Percentiles rank a stretch among this genome's conserved stretches.
phyloP scores from a whole-genome alignment of 2,329 filamentous ascomycete species.

The Cladophialophora yegresii region DNA sequence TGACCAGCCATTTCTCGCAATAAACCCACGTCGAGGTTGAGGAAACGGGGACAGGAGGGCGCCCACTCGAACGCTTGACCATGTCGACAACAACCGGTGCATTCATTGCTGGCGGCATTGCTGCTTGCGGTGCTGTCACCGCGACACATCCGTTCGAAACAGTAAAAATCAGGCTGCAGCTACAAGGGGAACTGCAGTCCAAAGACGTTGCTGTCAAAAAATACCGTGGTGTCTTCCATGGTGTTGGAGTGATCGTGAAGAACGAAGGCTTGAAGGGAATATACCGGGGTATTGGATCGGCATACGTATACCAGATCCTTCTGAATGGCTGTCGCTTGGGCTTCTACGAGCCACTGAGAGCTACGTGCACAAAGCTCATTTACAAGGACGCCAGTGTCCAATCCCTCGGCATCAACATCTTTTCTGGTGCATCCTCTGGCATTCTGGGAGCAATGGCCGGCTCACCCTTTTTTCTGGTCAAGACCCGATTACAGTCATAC shows the following conservation, averaged over 20 bases:
- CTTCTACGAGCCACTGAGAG: conserved; percentile 94
- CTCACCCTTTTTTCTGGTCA: conserved; percentile 96
- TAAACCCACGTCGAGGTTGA: conserved; percentile 11
- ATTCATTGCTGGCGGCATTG: conserved; percentile 94
- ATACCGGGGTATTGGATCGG: conserved; percentile 84
- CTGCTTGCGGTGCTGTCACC: conserved; percentile 94
- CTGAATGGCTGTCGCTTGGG: conserved; percentile 95
- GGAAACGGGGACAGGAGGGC: not conserved
- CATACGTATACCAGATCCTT: conserved; percentile 94
- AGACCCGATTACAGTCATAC: conserved; percentile 92
- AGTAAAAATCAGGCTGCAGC: conserved; percentile 97
- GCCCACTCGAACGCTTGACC: not conserved
- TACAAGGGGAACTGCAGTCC: conserved; percentile 90
- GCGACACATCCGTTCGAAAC: conserved; percentile 98
- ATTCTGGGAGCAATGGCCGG: conserved; percentile 90
- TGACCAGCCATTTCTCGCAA: not conserved
- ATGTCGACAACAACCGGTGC: conserved; percentile 56
- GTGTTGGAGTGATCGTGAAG: conserved; percentile 81
- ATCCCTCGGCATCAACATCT: conserved; percentile 87
- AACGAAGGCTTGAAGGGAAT: conserved; percentile 87
- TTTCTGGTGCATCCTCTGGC: conserved; percentile 84
- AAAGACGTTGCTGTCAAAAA: conserved; percentile 82
- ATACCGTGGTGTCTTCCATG: conserved; percentile 90
- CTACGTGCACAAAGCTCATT: conserved; percentile 66
- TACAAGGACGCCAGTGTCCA: conserved; percentile 75